A percentile compares a stretch with the other conserved stretches of the same genome.
Conservation (phyloP, 768 basidiomycete species). For the Macrolepiota dolichaula region DNA sequence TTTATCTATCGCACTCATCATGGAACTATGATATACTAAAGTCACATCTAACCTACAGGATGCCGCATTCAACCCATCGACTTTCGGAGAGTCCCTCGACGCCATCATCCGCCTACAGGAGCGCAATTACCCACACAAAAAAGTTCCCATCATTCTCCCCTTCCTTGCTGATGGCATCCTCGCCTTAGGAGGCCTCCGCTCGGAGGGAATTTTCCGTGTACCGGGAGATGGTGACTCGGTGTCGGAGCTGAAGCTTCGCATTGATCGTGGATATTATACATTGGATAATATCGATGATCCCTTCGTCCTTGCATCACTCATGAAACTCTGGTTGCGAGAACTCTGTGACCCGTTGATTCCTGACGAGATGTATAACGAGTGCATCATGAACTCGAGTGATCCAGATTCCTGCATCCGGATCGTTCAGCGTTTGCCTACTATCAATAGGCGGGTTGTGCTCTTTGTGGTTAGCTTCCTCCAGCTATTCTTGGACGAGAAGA, state of each 20-base stretch:
- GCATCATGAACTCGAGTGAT: constrained; percentile 65
- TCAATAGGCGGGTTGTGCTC: constrained; percentile 81
- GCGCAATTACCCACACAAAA: constrained; percentile 79
- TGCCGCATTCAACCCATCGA: constrained; percentile 92
- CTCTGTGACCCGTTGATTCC: constrained; percentile 91
- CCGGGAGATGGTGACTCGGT: constrained; percentile 90
- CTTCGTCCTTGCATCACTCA: constrained; percentile 81
- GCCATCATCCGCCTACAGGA: constrained; percentile 82
- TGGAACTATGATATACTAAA: neutral
- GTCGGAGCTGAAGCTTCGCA: constrained; percentile 82
- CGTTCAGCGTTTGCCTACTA: constrained; percentile 74
- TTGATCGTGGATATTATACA: constrained; percentile 89
- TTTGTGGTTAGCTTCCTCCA: constrained; percentile 92
- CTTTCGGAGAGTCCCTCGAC: constrained; percentile 88
- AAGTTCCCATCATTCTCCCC: constrained; percentile 89
- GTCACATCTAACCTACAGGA: constrained; percentile 44
- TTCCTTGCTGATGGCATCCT: constrained; percentile 93
- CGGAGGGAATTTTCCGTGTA: constrained; percentile 91
- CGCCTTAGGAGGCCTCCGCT: constrained; percentile 77
- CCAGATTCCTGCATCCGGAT: constrained; percentile 71
- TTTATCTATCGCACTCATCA: neutral
- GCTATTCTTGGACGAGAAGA: constrained; percentile 77
- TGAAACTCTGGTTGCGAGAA: constrained; percentile 94
- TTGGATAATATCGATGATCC: constrained; percentile 89
- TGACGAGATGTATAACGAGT: constrained; percentile 88